Percentiles rank a stretch among this genome's conserved stretches.
Evolutionary conservation across 371 early-diverging fungal genomes (phyloP).

Genomic region (Mortierella sp.): DNA sequence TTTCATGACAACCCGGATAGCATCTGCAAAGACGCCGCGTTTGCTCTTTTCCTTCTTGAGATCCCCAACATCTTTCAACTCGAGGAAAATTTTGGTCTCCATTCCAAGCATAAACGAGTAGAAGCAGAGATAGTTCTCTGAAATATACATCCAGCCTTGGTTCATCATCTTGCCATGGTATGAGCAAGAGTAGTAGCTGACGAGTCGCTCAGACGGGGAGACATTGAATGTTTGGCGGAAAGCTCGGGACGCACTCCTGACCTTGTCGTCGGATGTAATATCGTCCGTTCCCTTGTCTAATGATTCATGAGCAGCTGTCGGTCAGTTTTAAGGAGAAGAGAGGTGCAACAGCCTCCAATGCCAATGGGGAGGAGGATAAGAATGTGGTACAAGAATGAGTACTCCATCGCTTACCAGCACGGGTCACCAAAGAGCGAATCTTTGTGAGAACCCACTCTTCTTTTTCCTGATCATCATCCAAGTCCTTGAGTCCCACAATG

Average conservation of each 20-base stretch:
- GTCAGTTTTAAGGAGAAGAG: too few relatives aligned
- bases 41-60: constrained; percentile 89
- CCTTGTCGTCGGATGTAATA: constrained; percentile 83
- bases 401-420: constrained; percentile 67
- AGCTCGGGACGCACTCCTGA: constrained; percentile 88
- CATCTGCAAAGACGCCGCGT: constrained; percentile 89
- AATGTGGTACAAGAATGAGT: not conserved
- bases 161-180: constrained; percentile 86
- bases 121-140: constrained; percentile 91
- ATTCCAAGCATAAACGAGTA: constrained; percentile 94
- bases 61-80: constrained; percentile 90
- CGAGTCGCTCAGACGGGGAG: constrained; percentile 85
- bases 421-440: constrained; percentile 87
- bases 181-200: constrained; percentile 94
- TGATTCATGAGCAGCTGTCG: not conserved
- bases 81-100: constrained; percentile 91
- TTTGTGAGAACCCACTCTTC: constrained; percentile 90
- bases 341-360: not conserved
- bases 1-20: constrained; percentile 84
- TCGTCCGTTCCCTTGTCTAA: constrained; percentile 82
- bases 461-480: constrained; percentile 83
- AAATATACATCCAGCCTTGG: constrained; percentile 98
- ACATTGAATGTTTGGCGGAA: constrained; percentile 92
- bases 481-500: constrained; percentile 67
- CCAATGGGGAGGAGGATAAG: not conserved